Percentiles rank a stretch among this genome's conserved stretches.
Evolutionary conservation across 345 rosid genomes (phyloP).

Genomic region (Salix arbutifolia): DNA sequence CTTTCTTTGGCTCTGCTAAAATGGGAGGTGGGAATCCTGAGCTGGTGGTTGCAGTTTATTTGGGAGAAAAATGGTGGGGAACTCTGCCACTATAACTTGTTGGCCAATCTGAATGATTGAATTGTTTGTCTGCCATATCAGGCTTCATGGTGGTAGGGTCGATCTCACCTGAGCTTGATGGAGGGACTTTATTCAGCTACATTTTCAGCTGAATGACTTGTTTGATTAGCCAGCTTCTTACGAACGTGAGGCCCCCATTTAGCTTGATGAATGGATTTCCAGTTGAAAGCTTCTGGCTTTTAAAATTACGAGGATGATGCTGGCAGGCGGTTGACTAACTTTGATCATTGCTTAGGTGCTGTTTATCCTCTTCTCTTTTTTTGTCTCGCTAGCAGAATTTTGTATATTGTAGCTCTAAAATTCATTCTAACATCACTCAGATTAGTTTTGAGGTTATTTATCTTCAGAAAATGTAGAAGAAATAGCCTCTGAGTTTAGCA

Average conservation of each 20-base stretch:
- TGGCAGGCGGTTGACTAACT: background rate
- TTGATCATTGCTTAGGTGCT: background rate
- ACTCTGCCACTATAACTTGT: constrained; percentile 18
- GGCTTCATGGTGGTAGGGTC: constrained; percentile 40
- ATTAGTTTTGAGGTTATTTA: background rate
- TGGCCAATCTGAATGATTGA: constrained; percentile 42
- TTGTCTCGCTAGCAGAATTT: constrained; percentile 22
- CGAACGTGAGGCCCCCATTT: background rate
- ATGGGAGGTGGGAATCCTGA: constrained; percentile 21
- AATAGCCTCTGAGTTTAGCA: constrained; percentile 1
- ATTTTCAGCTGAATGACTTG: background rate
- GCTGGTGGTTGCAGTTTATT: constrained; percentile 38
- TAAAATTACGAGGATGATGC: constrained; percentile 9
- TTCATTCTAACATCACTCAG: constrained; percentile 13
- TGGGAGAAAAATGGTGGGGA: constrained; percentile 39
- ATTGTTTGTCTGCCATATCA: constrained; percentile 46
- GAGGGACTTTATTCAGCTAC: background rate
- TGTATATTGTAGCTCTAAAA: constrained; percentile 14
- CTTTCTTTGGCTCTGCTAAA: constrained; percentile 15
- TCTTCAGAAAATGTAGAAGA: background rate
- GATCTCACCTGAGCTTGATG: constrained; percentile 7
- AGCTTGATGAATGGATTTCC: background rate
- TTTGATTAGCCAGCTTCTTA: background rate
- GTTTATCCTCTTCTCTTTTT: background rate
- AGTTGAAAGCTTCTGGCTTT: constrained; percentile 1